Evolutionary conservation across 2,329 filamentous ascomycete species (phyloP).

Genomic region (Paraconiothyrium brasiliense): DNA sequence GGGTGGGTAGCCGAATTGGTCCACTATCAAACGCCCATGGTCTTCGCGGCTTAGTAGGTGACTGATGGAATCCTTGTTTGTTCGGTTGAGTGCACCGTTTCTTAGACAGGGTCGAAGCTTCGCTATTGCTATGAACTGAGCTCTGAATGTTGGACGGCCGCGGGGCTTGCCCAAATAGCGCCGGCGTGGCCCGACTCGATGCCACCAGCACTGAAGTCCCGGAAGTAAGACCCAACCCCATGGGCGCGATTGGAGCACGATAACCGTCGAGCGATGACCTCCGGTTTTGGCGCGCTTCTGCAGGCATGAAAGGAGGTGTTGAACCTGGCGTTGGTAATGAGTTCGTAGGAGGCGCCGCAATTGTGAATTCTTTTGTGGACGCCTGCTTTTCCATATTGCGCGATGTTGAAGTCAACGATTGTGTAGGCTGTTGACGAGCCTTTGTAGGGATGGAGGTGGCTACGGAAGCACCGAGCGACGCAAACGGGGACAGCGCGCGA

Average conservation of each 20-base stretch:
- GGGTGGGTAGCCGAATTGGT: neutral
- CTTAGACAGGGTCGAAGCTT: too few relatives aligned
- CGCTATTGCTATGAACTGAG: too few relatives aligned
- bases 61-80: neutral
- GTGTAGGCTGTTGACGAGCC: neutral
- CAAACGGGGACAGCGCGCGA: neutral
- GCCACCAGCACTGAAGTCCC: neutral
- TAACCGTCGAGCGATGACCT: slow-evolving; percentile 19
- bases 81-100: neutral
- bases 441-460: neutral
- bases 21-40: neutral
- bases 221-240: neutral
- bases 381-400: neutral
- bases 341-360: neutral
- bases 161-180: too few relatives aligned
- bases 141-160: neutral
- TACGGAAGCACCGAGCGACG: neutral
- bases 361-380: neutral
- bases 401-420: neutral
- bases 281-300: slow-evolving; percentile 22
- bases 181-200: neutral
- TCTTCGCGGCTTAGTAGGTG: neutral
- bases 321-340: neutral
- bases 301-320: slow-evolving; percentile 9
- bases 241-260: slow-evolving; percentile 18